Conservation (phyloP, 1,284 basidiomycete species). For the Rhodotorula sp. region DNA sequence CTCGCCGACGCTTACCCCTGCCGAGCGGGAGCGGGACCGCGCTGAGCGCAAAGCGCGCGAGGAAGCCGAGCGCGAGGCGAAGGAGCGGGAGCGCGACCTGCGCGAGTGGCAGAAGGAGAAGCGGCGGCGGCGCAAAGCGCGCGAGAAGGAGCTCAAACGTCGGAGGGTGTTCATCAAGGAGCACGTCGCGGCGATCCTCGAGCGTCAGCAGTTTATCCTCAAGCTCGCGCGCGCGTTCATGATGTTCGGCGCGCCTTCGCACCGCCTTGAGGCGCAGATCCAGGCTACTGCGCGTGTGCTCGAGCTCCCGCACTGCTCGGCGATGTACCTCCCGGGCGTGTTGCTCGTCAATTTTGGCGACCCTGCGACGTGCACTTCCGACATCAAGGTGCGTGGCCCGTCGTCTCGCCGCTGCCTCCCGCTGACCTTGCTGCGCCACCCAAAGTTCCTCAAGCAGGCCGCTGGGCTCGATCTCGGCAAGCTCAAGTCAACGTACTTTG, state of each 20-base stretch:
- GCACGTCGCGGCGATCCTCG: constrained; percentile 76
- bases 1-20: constrained; percentile 2
- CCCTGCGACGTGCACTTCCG: constrained; percentile 75
- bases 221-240: constrained; percentile 86
- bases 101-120: constrained; percentile 59
- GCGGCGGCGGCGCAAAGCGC: constrained; percentile 56
- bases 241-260: constrained; percentile 68
- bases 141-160: constrained; percentile 68
- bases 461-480: constrained; percentile 74
- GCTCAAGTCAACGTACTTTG: constrained; percentile 68
- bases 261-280: constrained; percentile 82
- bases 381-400: constrained; percentile 54
- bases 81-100: constrained; percentile 53
- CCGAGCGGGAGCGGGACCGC: constrained; percentile 16
- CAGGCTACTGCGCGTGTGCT: constrained; percentile 81
- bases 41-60: constrained; percentile 38
- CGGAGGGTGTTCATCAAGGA: constrained; percentile 55
- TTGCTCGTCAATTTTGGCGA: constrained; percentile 69
- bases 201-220: constrained; percentile 83
- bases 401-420: not conserved
- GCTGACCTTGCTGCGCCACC: not conserved
- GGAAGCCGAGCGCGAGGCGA: constrained; percentile 46
- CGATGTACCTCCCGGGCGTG: constrained; percentile 81
- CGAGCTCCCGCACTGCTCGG: constrained; percentile 63
- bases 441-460: constrained; percentile 70